These are phyloP conservation scores for Lobulomyces angularis DNA, from an alignment of 192 early-diverging fungal species.

Conservation along the genomic window DNA sequence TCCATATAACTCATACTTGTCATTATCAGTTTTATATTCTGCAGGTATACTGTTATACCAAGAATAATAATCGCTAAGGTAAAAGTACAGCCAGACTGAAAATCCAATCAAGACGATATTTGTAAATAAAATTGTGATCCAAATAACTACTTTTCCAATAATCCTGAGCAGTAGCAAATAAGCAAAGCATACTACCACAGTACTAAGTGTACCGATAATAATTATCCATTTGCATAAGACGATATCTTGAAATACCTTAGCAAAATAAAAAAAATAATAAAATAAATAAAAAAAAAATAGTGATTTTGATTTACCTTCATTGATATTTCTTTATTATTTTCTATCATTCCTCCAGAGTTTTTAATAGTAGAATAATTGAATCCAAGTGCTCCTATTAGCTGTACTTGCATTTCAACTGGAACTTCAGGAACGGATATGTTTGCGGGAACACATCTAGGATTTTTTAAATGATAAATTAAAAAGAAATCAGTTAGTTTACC, in stretches of 20 bases:
- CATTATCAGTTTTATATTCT: conserved; percentile 6
- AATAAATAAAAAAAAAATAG: too few species aligned
- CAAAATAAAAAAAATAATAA: too few species aligned
- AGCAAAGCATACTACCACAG: conserved; percentile 7
- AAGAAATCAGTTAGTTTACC: too few species aligned
- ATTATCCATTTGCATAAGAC: conserved; percentile 3
- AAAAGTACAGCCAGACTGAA: conserved; percentile 20
- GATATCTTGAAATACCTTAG: conserved; percentile 8
- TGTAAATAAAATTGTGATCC: conserved; percentile 20
- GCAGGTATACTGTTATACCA: conserved; percentile 1
- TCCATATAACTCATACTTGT: too few species aligned
- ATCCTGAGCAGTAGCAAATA: conserved; percentile 7
- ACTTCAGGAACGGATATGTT: too few species aligned
- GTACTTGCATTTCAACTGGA: too few species aligned
- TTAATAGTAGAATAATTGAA: background rate
- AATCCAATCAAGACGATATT: conserved; percentile 18
- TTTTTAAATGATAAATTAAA: too few species aligned
- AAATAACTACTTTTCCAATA: conserved; percentile 17
- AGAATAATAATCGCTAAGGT: conserved; percentile 13
- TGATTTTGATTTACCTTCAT: conserved; percentile 3
- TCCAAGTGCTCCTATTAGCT: too few species aligned
- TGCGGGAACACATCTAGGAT: too few species aligned
- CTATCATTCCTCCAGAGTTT: background rate
- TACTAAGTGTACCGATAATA: conserved; percentile 1
- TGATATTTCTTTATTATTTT: conserved; percentile 3